Conservation (phyloP, 305 asterid species). For the Fraxinus velutina region DNA sequence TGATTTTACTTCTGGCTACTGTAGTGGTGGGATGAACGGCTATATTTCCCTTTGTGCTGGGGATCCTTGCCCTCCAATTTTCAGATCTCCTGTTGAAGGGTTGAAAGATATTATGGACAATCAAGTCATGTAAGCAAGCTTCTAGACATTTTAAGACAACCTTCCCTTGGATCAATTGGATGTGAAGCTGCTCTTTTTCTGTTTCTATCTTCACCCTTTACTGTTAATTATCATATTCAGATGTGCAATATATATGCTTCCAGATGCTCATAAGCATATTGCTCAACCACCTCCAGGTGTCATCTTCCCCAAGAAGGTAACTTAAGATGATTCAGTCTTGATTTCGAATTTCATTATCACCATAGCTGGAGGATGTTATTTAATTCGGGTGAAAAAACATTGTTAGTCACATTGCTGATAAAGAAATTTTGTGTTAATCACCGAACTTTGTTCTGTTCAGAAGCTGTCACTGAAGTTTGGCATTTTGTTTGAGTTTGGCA, state of each 20-base stretch:
- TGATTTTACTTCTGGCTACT: conserved; percentile 42
- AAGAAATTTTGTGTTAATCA: neutral
- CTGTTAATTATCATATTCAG: conserved; percentile 35
- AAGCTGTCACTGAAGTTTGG: neutral
- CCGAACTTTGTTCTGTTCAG: neutral
- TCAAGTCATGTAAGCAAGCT: conserved; percentile 83
- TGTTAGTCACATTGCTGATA: neutral
- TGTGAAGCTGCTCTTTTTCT: conserved; percentile 6
- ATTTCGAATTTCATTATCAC: neutral
- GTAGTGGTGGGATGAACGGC: conserved; percentile 99
- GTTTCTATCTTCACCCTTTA: conserved; percentile 12
- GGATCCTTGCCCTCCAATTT: conserved; percentile 92
- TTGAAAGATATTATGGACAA: conserved; percentile 84
- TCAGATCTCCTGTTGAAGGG: conserved; percentile 82
- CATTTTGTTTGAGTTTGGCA: neutral
- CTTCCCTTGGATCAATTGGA: conserved; percentile 7
- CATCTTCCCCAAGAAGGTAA: conserved; percentile 73
- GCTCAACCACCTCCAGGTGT: conserved; percentile 84
- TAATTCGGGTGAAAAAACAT: neutral
- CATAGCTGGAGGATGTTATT: neutral
- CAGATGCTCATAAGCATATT: conserved; percentile 79
- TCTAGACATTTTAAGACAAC: conserved; percentile 1
- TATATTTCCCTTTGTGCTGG: conserved; percentile 84
- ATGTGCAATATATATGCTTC: conserved; percentile 86
- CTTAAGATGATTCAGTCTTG: neutral